Evolutionary conservation across 495 filamentous ascomycete species (phyloP).

Genomic region (Aspergillus haitiensis): DNA sequence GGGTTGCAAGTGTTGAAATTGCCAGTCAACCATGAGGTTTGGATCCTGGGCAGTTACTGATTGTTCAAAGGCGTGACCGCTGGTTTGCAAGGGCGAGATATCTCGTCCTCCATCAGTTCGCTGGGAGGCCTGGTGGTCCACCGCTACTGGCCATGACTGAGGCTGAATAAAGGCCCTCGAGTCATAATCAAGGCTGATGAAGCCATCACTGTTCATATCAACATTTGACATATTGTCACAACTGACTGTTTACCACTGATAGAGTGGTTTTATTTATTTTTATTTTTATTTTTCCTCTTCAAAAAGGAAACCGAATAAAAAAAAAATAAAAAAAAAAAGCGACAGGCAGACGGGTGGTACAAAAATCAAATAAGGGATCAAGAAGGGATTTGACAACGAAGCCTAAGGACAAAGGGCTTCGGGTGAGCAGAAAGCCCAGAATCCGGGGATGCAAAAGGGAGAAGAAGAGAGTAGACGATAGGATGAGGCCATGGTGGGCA

Average conservation of each 20-base stretch:
- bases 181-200: slow-evolving; percentile 51
- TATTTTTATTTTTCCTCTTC: too few species aligned
- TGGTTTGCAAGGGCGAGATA: slow-evolving; percentile 49
- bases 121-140: slow-evolving; percentile 40
- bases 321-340: slow-evolving; percentile 16
- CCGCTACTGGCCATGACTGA: slow-evolving; percentile 45
- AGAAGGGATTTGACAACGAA: slow-evolving; percentile 19
- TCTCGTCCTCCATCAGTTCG: slow-evolving; percentile 41
- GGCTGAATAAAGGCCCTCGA: slow-evolving; percentile 48
- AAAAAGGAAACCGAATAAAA: slow-evolving; percentile 13
- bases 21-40: slow-evolving; percentile 52
- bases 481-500: slow-evolving; percentile 38
- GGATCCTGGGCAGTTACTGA: slow-evolving; percentile 42
- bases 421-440: slow-evolving; percentile 32
- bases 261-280: not conserved
- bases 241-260: slow-evolving; percentile 14
- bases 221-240: slow-evolving; percentile 45
- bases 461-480: slow-evolving; percentile 23
- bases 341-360: slow-evolving; percentile 16
- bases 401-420: slow-evolving; percentile 31
- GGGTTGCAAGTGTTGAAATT: slow-evolving; percentile 55
- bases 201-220: slow-evolving; percentile 46
- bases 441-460: slow-evolving; percentile 30
- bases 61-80: slow-evolving; percentile 49
- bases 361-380: slow-evolving; percentile 24